phyloP scores from a whole-genome alignment of 2,329 filamentous ascomycete species.

The Myriangium duriaei region DNA sequence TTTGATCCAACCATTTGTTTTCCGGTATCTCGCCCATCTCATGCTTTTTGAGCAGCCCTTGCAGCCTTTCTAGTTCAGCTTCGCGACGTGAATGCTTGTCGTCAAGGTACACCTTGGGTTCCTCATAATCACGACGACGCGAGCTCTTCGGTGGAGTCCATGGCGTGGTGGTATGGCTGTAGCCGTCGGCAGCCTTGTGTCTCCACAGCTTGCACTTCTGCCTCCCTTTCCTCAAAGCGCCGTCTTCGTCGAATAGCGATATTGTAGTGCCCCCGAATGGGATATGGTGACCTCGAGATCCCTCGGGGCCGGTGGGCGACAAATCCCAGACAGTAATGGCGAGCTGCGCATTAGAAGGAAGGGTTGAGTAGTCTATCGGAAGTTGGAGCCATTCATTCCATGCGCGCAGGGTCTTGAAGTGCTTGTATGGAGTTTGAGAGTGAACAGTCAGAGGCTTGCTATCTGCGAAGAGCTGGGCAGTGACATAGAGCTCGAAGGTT shows the following conservation, averaged over 20 bases:
- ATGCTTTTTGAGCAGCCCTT: slow-evolving; percentile 88
- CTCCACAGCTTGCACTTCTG: slow-evolving; percentile 85
- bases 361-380: slow-evolving; percentile 69
- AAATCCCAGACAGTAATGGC: slow-evolving; percentile 94
- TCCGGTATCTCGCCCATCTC: slow-evolving; percentile 93
- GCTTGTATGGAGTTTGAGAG: slow-evolving; percentile 82
- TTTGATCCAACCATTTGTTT: slow-evolving; percentile 88
- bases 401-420: slow-evolving; percentile 60
- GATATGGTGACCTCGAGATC: slow-evolving; percentile 61
- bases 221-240: slow-evolving; percentile 78
- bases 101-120: slow-evolving; percentile 47
- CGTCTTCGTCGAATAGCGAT: slow-evolving; percentile 81
- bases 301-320: slow-evolving; percentile 61
- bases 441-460: slow-evolving; percentile 90
- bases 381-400: slow-evolving; percentile 97
- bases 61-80: slow-evolving; percentile 77
- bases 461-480: slow-evolving; percentile 86
- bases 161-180: slow-evolving; percentile 67
- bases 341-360: slow-evolving; percentile 70
- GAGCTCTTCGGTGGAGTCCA: slow-evolving; percentile 47
- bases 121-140: slow-evolving; percentile 33
- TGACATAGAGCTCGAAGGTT: slow-evolving; percentile 82
- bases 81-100: slow-evolving; percentile 23
- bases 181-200: slow-evolving; percentile 72
- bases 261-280: slow-evolving; percentile 93